These are phyloP conservation scores for Amanita fuliginea DNA, from an alignment of 768 basidiomycete genomes.

Conservation along the genomic window DNA sequence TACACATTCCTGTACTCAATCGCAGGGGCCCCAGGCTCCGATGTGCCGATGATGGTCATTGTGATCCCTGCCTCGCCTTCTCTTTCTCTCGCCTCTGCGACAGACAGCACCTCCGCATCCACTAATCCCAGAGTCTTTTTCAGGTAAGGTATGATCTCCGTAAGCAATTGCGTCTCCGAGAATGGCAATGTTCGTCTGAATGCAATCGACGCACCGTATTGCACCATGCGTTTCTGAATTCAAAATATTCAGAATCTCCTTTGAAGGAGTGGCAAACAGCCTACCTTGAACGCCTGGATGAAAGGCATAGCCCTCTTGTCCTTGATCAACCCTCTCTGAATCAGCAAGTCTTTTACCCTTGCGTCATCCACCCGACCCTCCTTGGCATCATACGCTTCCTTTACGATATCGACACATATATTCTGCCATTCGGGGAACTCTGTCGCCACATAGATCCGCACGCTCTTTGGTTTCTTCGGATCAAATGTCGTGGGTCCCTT, in stretches of 20 bases:
- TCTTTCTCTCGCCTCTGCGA: constrained; percentile 51
- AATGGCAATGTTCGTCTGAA: constrained; percentile 80
- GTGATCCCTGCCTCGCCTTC: constrained; percentile 48
- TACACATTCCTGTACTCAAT: constrained; percentile 79
- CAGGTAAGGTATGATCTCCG: constrained; percentile 67
- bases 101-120: constrained; percentile 60
- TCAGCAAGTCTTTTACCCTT: constrained; percentile 59
- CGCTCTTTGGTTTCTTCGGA: constrained; percentile 74
- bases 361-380: constrained; percentile 71
- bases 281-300: constrained; percentile 85
- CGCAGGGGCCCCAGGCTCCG: constrained; percentile 80
- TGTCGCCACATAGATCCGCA: constrained; percentile 85
- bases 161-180: constrained; percentile 66
- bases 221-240: constrained; percentile 66
- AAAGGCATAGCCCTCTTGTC: constrained; percentile 97
- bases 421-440: constrained; percentile 94
- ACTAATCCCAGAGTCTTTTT: constrained; percentile 63
- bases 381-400: constrained; percentile 49
- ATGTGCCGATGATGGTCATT: constrained; percentile 63
- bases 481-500: constrained; percentile 57
- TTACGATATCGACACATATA: constrained; percentile 62
- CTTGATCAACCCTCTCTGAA: constrained; percentile 73
- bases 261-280: background rate
- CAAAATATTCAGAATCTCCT: background rate
- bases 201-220: constrained; percentile 63